Evolutionary conservation across 2,329 filamentous ascomycete genomes (phyloP).

Genomic region (Pestalotiopsis sp.): DNA sequence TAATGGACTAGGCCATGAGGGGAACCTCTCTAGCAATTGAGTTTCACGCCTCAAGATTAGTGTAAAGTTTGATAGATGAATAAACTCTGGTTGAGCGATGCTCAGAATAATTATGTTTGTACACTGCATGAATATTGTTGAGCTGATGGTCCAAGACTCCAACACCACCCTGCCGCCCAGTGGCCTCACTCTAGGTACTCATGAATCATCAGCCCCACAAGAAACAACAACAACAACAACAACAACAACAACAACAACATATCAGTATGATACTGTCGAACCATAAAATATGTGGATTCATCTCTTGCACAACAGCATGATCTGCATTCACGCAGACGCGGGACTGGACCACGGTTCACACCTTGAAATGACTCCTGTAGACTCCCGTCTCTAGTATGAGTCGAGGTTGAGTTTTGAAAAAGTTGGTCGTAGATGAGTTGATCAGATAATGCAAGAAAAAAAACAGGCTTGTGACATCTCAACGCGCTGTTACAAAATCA

Average conservation of each 20-base stretch:
- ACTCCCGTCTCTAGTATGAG: background rate
- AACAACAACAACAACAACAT: background rate
- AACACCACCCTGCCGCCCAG: background rate
- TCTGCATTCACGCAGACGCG: background rate
- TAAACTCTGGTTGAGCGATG: background rate
- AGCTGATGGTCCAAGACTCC: too few species aligned
- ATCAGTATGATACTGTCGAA: background rate
- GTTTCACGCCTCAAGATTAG: background rate
- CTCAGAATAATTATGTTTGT: background rate
- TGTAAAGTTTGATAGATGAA: background rate
- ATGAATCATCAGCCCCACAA: conserved; percentile 12
- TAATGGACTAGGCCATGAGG: background rate
- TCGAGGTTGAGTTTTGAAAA: conserved; percentile 22
- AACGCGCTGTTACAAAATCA: too few species aligned
- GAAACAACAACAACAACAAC: background rate
- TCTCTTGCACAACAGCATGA: background rate
- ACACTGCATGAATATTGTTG: background rate
- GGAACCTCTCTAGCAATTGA: background rate
- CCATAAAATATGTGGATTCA: background rate
- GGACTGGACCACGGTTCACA: background rate
- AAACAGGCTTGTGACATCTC: too few species aligned
- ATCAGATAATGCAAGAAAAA: too few species aligned
- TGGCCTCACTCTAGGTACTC: background rate
- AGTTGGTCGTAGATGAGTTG: too few species aligned
- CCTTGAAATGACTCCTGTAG: background rate